Evolutionary conservation across 106 monocot genomes (phyloP), one percentile per base, ranked within the genome.

Genomic region (Gastrodia elata): DNA sequence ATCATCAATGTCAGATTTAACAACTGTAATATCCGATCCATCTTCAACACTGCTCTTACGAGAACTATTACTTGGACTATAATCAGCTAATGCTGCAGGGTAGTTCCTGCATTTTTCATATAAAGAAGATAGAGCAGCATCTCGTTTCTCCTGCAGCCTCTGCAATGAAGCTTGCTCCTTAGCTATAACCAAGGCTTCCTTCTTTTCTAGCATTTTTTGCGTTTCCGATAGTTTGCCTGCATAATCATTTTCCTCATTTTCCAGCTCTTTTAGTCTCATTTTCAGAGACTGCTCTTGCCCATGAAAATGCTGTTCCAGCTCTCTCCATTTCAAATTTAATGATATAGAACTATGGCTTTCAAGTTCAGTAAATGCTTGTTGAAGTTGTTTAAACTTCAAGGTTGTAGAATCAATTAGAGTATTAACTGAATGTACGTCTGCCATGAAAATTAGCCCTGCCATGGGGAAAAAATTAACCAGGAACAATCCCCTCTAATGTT

Each of bases 271-370:
- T 74, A 87, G 86, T 72, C 75, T 89, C 77, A 77, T 79, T 83
- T 89, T 91, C 26, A 95, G 69, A 65, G 95, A 91, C 39, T 81
- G 82, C 58, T 95, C 89, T n/a, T 91, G 85, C 14, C 95, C 91
- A 83, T 82, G 82, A 78, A 89, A 89, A 82, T 89, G 89, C 44
- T 81, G 81, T 69, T 89, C 89, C 41, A 89, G 89, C 77, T 89
- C 89, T 70, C 79, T 86, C 89, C 89, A 89, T 75, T 89, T 89
- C 73, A 89, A 61, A 73, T 84, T 89, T 38, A 89, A 75, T 44
- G 83, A 79, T 74, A 84, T 37, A 28, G 84, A 56, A 76, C 76
- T 86, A 41, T 84, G 80, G 55, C 77, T 86, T 82, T 86, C 86
- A 79, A 89, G 86, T 72, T 89, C 89, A 73, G 89, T 33, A 82